Percentiles rank a stretch among this genome's conserved stretches.
These are phyloP conservation scores for Colletotrichum tropicicola DNA, from an alignment of 2,329 filamentous ascomycete species.

Conservation along the genomic window DNA sequence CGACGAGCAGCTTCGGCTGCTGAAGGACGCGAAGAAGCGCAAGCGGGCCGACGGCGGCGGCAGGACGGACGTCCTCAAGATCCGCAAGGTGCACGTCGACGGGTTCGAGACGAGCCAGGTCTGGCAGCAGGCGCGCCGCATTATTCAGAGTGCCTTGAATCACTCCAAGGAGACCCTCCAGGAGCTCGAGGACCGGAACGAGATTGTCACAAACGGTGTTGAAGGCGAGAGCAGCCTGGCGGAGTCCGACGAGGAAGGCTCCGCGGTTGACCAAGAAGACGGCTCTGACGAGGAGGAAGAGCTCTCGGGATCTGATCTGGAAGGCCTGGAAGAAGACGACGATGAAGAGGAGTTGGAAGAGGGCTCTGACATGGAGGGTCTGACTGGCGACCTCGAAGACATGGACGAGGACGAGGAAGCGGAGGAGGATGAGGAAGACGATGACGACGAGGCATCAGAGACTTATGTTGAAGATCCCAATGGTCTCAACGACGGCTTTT, in stretches of 20 bases:
- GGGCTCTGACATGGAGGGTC: conserved; percentile 42
- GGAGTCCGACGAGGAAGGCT: conserved; percentile 47
- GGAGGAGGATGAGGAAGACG: conserved; percentile 53
- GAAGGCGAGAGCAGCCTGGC: conserved; percentile 44
- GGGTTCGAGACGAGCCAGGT: conserved; percentile 90
- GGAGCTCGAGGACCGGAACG: conserved; percentile 56
- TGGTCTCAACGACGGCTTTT: conserved; percentile 96
- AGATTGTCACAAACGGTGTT: conserved; percentile 49
- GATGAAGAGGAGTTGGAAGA: conserved; percentile 39
- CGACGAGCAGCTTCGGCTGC: conserved; percentile 74
- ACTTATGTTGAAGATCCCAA: conserved; percentile 77
- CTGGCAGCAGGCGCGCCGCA: conserved; percentile 91
- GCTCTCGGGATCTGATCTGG: conserved; percentile 33
- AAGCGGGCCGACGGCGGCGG: conserved; percentile 68
- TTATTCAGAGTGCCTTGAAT: conserved; percentile 69
- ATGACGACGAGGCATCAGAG: conserved; percentile 57
- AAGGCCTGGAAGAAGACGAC: conserved; percentile 43
- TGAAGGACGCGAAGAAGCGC: conserved; percentile 77
- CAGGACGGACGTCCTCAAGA: conserved; percentile 68
- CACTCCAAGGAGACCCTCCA: conserved; percentile 57
- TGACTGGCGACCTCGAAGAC: conserved; percentile 30
- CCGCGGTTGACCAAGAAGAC: conserved; percentile 34
- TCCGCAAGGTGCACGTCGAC: conserved; percentile 85
- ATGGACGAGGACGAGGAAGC: conserved; percentile 44
- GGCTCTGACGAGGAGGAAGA: conserved; percentile 43